A percentile compares a stretch with the other conserved stretches of the same genome.
These are phyloP conservation scores for Diaporthe citriasiana DNA, from an alignment of 2,329 filamentous ascomycete species.

Conservation along the genomic window DNA sequence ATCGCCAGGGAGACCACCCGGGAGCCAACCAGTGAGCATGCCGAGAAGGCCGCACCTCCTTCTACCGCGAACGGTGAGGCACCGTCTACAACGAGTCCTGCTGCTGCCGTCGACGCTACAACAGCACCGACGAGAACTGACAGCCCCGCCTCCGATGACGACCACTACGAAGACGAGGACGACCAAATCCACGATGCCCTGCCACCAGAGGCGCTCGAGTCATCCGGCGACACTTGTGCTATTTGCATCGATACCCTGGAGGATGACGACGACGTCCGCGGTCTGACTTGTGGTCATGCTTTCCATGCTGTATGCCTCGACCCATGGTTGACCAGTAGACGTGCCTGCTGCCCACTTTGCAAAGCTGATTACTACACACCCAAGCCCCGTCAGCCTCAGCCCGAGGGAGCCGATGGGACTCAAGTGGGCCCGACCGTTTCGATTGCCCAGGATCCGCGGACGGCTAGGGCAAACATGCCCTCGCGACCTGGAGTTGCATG, in stretches of 20 bases:
- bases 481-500: constrained; percentile 57
- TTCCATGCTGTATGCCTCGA: constrained; percentile 98
- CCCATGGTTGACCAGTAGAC: constrained; percentile 93
- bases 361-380: constrained; percentile 98
- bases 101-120: constrained; percentile 42
- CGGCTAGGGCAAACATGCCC: constrained; percentile 63
- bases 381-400: constrained; percentile 78
- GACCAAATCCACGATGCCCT: constrained; percentile 87
- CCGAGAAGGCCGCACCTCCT: constrained; percentile 32
- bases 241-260: constrained; percentile 96
- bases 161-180: constrained; percentile 79
- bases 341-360: constrained; percentile 96
- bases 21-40: constrained; percentile 36
- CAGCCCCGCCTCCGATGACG: constrained; percentile 38
- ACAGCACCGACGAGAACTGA: constrained; percentile 40
- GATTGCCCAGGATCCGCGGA: constrained; percentile 48
- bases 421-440: constrained; percentile 50
- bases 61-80: not conserved
- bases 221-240: constrained; percentile 92
- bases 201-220: constrained; percentile 83
- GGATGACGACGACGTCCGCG: constrained; percentile 95
- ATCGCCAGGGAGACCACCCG: constrained; percentile 49
- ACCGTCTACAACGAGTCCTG: constrained; percentile 40
- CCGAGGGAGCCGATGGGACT: constrained; percentile 56
- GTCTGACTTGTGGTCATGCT: constrained; percentile 95